Evolutionary conservation across 2,329 filamentous ascomycete species (phyloP), one percentile per base, ranked within the genome.

Genomic region (Fusarium oligoseptatum): DNA sequence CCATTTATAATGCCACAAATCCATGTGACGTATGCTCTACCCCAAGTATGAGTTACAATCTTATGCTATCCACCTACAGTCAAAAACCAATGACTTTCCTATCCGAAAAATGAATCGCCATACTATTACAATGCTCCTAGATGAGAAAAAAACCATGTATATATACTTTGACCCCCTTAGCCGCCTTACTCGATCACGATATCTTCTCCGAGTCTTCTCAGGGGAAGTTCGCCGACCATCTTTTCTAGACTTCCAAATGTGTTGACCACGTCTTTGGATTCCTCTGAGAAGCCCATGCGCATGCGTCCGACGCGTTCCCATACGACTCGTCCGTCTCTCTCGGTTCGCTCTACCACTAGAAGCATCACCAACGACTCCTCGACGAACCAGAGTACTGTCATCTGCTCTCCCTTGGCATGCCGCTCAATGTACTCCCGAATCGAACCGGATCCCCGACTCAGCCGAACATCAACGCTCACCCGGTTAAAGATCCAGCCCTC

Each of bases 221-320:
- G 66, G 17, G 81, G 81, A 55, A 83, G 50, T 34, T 78, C 76
- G 24, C 79, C 79, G 2, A 83, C 76, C 77, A 83, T 74, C 29
- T 68, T 80, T 43, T 83, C 81, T 55, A 83, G 60, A 12, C 76
- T 67, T 2, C 79, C 80, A 48, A 80, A 83, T 6, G 78, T 64
- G 39, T 72, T 77, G 27, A 81, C 63, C 22, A 82, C 79, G 17
- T 83, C 81, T 71, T 78, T 82, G 6, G 76, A 68, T 39, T 83
- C 81, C 55, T 81, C 79, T 1, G 75, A 71, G 52, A 83, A 83
- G 8, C 78, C 79, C 81, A 83, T 83, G 24, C 81, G 73, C 71
- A 82, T 81, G n/a, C 81, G 74, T 12, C 81, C 81, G 4, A 82
- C 80, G 2, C 81, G 78, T 64, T 83, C 81, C 81, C 81, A 83